These are phyloP conservation scores for Filobasidium uniguttulatum DNA, from an alignment of 1,284 basidiomycete genomes.

Conservation along the genomic window DNA sequence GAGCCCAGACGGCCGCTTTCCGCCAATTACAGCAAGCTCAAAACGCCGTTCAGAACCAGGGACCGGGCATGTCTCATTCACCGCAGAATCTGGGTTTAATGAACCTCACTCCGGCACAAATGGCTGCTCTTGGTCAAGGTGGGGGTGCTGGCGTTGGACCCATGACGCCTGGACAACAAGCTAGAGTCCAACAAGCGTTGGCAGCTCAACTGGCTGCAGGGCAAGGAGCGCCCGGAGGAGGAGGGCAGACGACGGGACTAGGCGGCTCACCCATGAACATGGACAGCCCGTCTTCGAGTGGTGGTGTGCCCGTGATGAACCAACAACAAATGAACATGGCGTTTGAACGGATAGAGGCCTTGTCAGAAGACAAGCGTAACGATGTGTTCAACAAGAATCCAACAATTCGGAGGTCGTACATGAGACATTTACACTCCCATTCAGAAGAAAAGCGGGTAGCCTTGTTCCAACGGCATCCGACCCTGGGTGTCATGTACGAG, in stretches of 20 bases:
- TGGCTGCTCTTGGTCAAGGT: not conserved
- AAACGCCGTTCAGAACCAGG: conserved; percentile 5
- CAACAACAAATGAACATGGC: conserved; percentile 15
- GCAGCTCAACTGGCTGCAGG: too few species aligned
- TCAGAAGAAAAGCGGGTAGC: conserved; percentile 14
- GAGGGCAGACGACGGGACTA: not conserved
- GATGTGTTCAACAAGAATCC: conserved; percentile 24
- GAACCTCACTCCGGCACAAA: not conserved
- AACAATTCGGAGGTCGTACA: conserved; percentile 21
- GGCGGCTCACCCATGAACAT: not conserved
- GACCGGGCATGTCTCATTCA: not conserved
- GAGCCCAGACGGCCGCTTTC: conserved; percentile 20
- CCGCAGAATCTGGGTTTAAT: conserved; percentile 1
- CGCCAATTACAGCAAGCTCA: conserved; percentile 14
- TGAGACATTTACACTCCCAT: conserved; percentile 14
- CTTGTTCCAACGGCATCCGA: conserved; percentile 1
- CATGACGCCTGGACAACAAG: not conserved
- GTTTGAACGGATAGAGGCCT: conserved; percentile 17
- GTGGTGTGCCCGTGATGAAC: not conserved
- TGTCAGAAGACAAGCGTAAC: conserved; percentile 25
- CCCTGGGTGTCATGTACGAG: not conserved
- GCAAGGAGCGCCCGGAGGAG: not conserved
- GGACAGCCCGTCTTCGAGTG: not conserved
- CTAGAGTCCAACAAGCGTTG: not conserved
- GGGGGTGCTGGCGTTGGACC: not conserved